Conservation (phyloP, 2,329 filamentous ascomycete genomes). For the Monosporascus sp. region DNA sequence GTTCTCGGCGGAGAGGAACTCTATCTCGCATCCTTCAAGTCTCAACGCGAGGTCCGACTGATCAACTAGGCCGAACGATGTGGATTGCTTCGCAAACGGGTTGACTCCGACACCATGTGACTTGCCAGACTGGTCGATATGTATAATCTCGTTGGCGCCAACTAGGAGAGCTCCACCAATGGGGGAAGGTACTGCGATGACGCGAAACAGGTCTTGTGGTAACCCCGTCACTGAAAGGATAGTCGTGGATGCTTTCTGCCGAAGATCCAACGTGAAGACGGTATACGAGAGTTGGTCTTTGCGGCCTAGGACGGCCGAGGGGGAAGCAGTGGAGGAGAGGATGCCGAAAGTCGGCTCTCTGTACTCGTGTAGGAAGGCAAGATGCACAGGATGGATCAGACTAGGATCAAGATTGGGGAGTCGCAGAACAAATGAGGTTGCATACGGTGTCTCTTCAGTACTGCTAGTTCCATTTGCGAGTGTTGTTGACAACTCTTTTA, state of each 20-base stretch:
- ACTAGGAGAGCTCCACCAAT: slow-evolving; percentile 85
- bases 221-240: slow-evolving; percentile 81
- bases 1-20: slow-evolving; percentile 67
- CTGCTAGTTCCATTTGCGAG: slow-evolving; percentile 39
- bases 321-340: slow-evolving; percentile 68
- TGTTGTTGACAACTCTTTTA: slow-evolving; percentile 37
- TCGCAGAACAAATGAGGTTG: slow-evolving; percentile 86
- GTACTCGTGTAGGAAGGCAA: slow-evolving; percentile 94
- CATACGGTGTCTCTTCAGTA: slow-evolving; percentile 68
- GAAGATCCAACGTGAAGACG: slow-evolving; percentile 90
- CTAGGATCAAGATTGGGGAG: slow-evolving; percentile 82
- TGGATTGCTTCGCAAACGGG: slow-evolving; percentile 75
- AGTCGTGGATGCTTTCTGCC: slow-evolving; percentile 88
- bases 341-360: slow-evolving; percentile 96
- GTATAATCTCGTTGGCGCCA: slow-evolving; percentile 85
- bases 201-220: slow-evolving; percentile 79
- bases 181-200: slow-evolving; percentile 77
- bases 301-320: slow-evolving; percentile 72
- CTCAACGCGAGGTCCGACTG: slow-evolving; percentile 76
- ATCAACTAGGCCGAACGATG: slow-evolving; percentile 78
- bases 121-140: slow-evolving; percentile 93
- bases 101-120: slow-evolving; percentile 91
- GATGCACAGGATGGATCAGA: slow-evolving; percentile 81
- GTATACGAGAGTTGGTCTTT: slow-evolving; percentile 86
- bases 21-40: slow-evolving; percentile 74